Base-by-base conservation (phyloP, 768 basidiomycete species). In the Russula virescens region DNA sequence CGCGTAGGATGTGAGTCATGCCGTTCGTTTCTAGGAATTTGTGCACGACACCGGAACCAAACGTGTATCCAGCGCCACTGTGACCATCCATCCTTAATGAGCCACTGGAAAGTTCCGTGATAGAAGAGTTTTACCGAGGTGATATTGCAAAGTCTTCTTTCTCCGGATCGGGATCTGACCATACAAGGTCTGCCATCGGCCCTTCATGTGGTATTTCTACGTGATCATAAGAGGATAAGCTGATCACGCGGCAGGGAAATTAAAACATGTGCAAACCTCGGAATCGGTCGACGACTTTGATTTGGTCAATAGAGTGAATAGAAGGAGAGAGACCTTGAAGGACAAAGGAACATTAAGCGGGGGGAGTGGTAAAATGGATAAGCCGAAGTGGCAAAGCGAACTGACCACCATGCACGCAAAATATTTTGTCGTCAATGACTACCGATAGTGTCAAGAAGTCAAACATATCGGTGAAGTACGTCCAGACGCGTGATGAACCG, bases 381-480 rank as follows among this genome's bases (percentile, higher is more conserved):
- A 14, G 26, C 55, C 53, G 58, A 21, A 31, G 26, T 28, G 38
- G 43, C 56, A 60, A 55, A 46, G 59, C 55, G 63, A 50, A 74
- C 80, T 59, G 68, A 93, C 96, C 96, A 69, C 97, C 97, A 69
- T 99, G 97, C 11, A 99, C 96, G 69, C 97, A 99, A 74, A 99
- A 98, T 81, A 99, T 98, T 71, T 87, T 88, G 78, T 99, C 94
- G 76, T 99, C 97, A 69, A 99, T 98, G 65, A 99, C 97, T 60
- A 96, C 95, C 38, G 92, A 94, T 60, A 99, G 79, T 13, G 97
- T 98, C 68, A 99, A 76, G 78, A 94, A 99, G 79, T 99, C 97
- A 75, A 99, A 99, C 96, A 99, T 97, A 77, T 99, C 97, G 63
- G 97, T 99, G 71, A 99, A 98, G 75, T 98, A 98, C 28, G 93